Conservation (phyloP, 2,329 filamentous ascomycete species). For the Epichloe aotearoae region DNA sequence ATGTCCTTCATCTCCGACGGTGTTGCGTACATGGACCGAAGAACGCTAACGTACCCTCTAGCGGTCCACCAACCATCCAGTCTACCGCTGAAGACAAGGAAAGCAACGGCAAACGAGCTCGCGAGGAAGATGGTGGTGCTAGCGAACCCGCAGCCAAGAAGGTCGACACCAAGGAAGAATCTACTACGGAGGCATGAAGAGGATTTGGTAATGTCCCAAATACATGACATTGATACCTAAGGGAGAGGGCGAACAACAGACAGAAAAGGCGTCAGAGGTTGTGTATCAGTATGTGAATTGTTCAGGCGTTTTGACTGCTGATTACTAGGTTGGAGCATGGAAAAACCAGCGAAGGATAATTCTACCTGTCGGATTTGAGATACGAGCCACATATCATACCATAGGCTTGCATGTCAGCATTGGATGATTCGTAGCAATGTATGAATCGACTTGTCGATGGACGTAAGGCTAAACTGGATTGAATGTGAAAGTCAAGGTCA, state of each 20-base stretch:
- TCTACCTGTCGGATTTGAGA: neutral
- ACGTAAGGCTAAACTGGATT: too few species aligned
- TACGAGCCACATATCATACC: too few species aligned
- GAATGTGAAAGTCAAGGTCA: too few species aligned
- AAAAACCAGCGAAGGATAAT: neutral
- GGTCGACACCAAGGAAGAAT: constrained; percentile 38
- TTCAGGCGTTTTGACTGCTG: constrained; percentile 1
- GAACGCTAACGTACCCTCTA: constrained; percentile 9
- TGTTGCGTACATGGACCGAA: neutral
- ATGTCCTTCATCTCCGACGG: neutral
- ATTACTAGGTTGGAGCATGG: neutral
- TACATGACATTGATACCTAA: neutral
- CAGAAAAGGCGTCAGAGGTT: neutral
- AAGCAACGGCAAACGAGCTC: constrained; percentile 38
- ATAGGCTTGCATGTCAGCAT: neutral
- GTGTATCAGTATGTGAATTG: neutral
- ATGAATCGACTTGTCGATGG: constrained; percentile 14
- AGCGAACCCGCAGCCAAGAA: constrained; percentile 47
- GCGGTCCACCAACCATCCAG: constrained; percentile 28
- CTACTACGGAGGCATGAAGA: constrained; percentile 5
- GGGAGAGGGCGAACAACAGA: neutral
- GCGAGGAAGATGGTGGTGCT: constrained; percentile 34
- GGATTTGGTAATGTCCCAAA: neutral
- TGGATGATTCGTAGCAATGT: neutral
- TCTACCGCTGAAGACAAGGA: constrained; percentile 25